These are phyloP conservation scores for Collariella sp. DNA, from an alignment of 495 filamentous ascomycete species.

Conservation along the genomic window DNA sequence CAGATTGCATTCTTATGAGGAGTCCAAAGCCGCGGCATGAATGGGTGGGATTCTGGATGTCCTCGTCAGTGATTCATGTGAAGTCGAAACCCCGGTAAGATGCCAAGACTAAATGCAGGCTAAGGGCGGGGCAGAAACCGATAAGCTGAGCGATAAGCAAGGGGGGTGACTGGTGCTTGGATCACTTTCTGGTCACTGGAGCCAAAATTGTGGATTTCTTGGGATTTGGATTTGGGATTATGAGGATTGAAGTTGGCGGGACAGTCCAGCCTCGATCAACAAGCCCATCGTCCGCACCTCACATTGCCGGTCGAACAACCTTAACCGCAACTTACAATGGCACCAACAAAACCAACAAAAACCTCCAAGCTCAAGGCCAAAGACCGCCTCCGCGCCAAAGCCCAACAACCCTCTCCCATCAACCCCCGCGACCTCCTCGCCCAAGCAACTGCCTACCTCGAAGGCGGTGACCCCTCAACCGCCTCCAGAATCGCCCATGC, in stretches of 20 bases:
- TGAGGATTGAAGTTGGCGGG: too few relatives aligned
- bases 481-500: conserved; percentile 58
- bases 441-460: conserved; percentile 58
- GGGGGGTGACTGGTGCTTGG: too few relatives aligned
- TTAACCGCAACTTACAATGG: conserved; percentile 22
- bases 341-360: conserved; percentile 37
- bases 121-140: too few relatives aligned
- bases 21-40: too few relatives aligned
- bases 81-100: too few relatives aligned
- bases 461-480: conserved; percentile 59
- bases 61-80: too few relatives aligned
- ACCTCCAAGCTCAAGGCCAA: conserved; percentile 29
- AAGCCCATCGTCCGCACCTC: not conserved
- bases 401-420: conserved; percentile 20
- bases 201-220: not conserved
- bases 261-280: not conserved
- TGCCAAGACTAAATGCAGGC: too few relatives aligned
- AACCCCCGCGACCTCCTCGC: conserved; percentile 45
- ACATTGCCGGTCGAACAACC: not conserved
- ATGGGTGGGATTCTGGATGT: too few relatives aligned
- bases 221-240: not conserved
- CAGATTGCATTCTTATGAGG: too few relatives aligned
- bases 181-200: too few relatives aligned
- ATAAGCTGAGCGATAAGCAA: too few relatives aligned
- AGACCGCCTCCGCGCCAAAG: conserved; percentile 25